phyloP scores from a whole-genome alignment of 306 rosid genomes.

The Datisca glomerata region DNA sequence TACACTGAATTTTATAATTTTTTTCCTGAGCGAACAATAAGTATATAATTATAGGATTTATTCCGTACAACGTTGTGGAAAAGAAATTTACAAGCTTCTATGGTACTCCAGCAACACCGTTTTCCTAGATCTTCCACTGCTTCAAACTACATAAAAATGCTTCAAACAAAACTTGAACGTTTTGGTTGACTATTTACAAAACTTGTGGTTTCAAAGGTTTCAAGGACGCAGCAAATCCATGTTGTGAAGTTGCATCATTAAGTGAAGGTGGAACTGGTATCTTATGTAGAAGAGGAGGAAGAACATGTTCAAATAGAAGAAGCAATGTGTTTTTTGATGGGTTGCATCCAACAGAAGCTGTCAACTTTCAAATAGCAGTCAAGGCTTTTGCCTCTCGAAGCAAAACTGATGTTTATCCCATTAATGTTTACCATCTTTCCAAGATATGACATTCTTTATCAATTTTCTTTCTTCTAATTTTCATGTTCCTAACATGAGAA shows the following conservation, averaged over 20 bases:
- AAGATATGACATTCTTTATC: not conserved
- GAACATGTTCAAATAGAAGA: conserved; percentile 23
- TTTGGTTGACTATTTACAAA: too few relatives aligned
- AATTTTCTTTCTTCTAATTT: not conserved
- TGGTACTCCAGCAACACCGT: not conserved
- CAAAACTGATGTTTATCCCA: conserved; percentile 39
- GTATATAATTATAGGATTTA: too few relatives aligned
- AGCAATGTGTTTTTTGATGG: conserved; percentile 32
- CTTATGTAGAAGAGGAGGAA: conserved; percentile 28
- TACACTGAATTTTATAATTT: too few relatives aligned
- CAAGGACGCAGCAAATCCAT: conserved; percentile 13
- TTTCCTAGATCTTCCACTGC: too few relatives aligned
- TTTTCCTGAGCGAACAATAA: too few relatives aligned
- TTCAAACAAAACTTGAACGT: too few relatives aligned
- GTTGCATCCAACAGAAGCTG: conserved; percentile 44
- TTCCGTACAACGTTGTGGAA: too few relatives aligned
- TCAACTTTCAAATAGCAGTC: conserved; percentile 24
- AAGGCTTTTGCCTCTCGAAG: conserved; percentile 29
- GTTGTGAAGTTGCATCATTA: conserved; percentile 27
- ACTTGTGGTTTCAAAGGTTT: conserved; percentile 15
- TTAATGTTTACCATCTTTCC: conserved; percentile 19
- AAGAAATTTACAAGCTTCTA: too few relatives aligned
- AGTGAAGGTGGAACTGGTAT: conserved; percentile 34
- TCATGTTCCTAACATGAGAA: not conserved
- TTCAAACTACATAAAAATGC: too few relatives aligned